Percentiles rank a stretch among this genome's conserved stretches.
Conservation (phyloP, 2,329 filamentous ascomycete species). For the Aureobasidium sp. region DNA sequence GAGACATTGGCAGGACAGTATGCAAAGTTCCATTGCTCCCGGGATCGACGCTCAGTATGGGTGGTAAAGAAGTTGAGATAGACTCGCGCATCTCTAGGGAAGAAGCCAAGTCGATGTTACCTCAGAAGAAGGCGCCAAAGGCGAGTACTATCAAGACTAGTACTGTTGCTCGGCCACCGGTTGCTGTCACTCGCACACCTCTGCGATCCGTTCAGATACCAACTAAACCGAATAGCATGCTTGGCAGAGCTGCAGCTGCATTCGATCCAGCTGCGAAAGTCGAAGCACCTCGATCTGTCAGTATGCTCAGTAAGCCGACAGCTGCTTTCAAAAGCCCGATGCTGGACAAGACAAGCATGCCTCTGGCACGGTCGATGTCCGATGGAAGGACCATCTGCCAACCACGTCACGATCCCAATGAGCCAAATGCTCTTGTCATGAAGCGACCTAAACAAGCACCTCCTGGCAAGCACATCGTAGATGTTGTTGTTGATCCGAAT, state of each 20-base stretch:
- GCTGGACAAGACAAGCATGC: conserved; percentile 44
- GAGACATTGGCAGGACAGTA: conserved; percentile 53
- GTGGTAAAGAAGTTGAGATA: conserved; percentile 62
- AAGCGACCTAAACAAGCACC: conserved; percentile 50
- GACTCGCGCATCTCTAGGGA: conserved; percentile 54
- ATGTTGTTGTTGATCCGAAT: conserved; percentile 65
- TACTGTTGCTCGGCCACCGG: conserved; percentile 3
- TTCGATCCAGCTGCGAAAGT: conserved; percentile 24
- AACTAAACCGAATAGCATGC: conserved; percentile 13
- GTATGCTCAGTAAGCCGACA: conserved; percentile 30
- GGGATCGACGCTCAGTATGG: conserved; percentile 55
- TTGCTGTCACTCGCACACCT: conserved; percentile 9
- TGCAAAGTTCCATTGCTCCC: conserved; percentile 51
- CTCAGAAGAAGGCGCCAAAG: conserved; percentile 1
- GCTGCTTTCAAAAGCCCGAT: conserved; percentile 56
- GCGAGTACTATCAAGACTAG: not conserved
- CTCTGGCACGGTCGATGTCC: conserved; percentile 31
- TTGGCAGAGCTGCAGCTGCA: conserved; percentile 3
- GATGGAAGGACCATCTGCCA: conserved; percentile 41
- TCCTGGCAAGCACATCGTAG: conserved; percentile 59
- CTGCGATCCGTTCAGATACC: conserved; percentile 2
- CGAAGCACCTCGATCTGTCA: conserved; percentile 19
- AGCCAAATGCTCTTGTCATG: conserved; percentile 59
- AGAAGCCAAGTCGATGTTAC: conserved; percentile 45
- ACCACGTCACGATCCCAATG: conserved; percentile 59